Evolutionary conservation across 2,329 filamentous ascomycete species (phyloP), one percentile per base, ranked within the genome.

Genomic region (Dissoconium aciculare): DNA sequence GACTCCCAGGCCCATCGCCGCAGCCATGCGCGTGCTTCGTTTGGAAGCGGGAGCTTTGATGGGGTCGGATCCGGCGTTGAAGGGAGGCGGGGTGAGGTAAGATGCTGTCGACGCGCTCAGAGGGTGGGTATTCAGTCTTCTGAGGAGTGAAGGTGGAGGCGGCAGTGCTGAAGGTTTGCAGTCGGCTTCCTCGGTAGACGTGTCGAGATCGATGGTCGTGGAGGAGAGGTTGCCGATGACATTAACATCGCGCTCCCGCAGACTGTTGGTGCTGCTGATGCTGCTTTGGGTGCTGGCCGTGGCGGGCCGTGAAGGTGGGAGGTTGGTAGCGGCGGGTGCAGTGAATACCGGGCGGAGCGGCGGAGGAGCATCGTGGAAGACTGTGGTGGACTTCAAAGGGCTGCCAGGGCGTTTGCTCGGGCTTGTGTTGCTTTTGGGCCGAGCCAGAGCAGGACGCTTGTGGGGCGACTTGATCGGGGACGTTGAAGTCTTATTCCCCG

Each of bases 211-310:
- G n/a, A n/a, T n/a, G n/a, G n/a, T n/a, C n/a, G n/a, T n/a, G n/a
- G n/a, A n/a, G n/a, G n/a, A n/a, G n/a, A n/a, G n/a, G n/a, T n/a
- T n/a, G n/a, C n/a, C n/a, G n/a, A 35, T 26, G 35, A 48, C 45
- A 30, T 64, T 66, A 54, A 61, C 53, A 42, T 65, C 62, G n/a
- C 64, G 49, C 40, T 65, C 62, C 31, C 61, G 54, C 11, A 65
- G 50, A 34, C 57, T 48, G 8, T 8, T n/a, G n/a, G n/a, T n/a
- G n/a, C n/a, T n/a, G n/a, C n/a, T n/a, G n/a, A n/a, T n/a, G 32
- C 35, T 39, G 27, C 39, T 39, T 25, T 44, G 34, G 31, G 38
- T 46, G 42, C 44, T 43, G 39, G 47, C 42, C 21, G 44, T 47
- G 26, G 36, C 36, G 3, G 47, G 45, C 8, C 42, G 43, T n/a